Evolutionary conservation across 306 rosid genomes (phyloP).

Genomic region (Luffa acutangula): DNA sequence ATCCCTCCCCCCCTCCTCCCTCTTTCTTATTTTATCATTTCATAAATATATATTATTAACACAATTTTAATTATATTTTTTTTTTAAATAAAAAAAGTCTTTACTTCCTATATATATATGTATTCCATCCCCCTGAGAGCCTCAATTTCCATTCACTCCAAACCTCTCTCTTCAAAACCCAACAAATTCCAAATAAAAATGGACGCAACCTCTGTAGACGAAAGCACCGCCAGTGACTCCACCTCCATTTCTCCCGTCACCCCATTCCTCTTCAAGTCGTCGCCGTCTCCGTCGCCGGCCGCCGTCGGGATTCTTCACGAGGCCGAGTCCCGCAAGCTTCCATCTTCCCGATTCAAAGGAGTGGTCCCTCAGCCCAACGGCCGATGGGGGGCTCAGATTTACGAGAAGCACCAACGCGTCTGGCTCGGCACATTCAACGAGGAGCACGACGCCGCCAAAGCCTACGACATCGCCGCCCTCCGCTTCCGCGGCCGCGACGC

Average conservation of each 20-base stretch:
- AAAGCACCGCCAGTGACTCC: slow-evolving; percentile 71
- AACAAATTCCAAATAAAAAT: slow-evolving; percentile 7
- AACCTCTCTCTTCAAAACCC: neutral
- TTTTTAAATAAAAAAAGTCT: neutral
- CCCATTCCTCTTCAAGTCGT: neutral
- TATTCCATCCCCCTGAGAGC: slow-evolving; percentile 29
- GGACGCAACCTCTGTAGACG: slow-evolving; percentile 70
- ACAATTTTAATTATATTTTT: too few relatives aligned
- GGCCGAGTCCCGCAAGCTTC: slow-evolving; percentile 19
- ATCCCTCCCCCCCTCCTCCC: neutral
- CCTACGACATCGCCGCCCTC: slow-evolving; percentile 31
- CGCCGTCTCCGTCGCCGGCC: slow-evolving; percentile 26
- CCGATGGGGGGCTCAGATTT: slow-evolving; percentile 42
- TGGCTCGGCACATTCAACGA: slow-evolving; percentile 36
- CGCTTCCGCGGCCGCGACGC: slow-evolving; percentile 26
- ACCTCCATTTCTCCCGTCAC: slow-evolving; percentile 24
- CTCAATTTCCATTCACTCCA: slow-evolving; percentile 11
- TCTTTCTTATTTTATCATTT: neutral
- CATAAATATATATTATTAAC: neutral
- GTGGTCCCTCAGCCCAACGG: slow-evolving; percentile 40
- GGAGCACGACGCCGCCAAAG: slow-evolving; percentile 29
- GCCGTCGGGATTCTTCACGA: neutral
- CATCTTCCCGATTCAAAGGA: slow-evolving; percentile 31
- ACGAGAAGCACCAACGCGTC: slow-evolving; percentile 34
- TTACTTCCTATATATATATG: slow-evolving; percentile 60